These are phyloP conservation scores for Closterium sp. DNA, from an alignment of 139 green algal genomes.

Conservation along the genomic window DNA sequence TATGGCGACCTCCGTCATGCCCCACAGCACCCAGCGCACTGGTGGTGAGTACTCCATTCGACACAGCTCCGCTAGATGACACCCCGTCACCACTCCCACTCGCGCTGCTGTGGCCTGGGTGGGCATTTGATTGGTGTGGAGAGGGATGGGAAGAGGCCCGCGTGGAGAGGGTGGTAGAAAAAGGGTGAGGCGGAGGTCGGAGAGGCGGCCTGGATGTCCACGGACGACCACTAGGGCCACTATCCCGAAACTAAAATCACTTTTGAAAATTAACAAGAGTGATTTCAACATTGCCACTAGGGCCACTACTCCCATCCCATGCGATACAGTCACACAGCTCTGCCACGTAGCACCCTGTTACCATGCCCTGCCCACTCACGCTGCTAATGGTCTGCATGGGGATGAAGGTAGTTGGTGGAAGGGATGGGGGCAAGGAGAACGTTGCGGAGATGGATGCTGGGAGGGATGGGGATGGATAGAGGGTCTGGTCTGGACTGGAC, in stretches of 20 bases:
- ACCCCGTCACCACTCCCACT: conserved; percentile 77
- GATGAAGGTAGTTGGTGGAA: too few species aligned
- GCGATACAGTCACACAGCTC: background rate
- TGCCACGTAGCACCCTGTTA: background rate
- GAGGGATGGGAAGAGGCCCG: background rate
- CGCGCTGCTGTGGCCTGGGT: conserved; percentile 77
- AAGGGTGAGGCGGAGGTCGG: background rate
- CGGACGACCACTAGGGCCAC: too few species aligned
- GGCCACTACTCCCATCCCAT: too few species aligned
- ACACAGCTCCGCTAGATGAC: conserved; percentile 79
- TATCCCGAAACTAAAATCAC: too few species aligned
- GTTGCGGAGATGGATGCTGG: too few species aligned
- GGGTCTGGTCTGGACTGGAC: too few species aligned
- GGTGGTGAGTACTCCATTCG: conserved; percentile 44
- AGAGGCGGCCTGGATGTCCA: background rate
- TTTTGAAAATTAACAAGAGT: too few species aligned
- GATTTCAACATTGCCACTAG: too few species aligned
- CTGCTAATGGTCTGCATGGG: background rate
- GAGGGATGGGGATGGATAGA: too few species aligned
- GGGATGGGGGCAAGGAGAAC: too few species aligned
- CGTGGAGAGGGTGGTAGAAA: background rate
- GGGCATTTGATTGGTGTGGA: conserved; percentile 6
- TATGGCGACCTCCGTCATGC: conserved; percentile 50
- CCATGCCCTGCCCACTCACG: conserved; percentile 61
- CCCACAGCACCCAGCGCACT: conserved; percentile 17